Evolutionary conservation across 2,329 filamentous ascomycete genomes (phyloP), one percentile per base, ranked within the genome.

Genomic region (Blastomyces emzantsi): DNA sequence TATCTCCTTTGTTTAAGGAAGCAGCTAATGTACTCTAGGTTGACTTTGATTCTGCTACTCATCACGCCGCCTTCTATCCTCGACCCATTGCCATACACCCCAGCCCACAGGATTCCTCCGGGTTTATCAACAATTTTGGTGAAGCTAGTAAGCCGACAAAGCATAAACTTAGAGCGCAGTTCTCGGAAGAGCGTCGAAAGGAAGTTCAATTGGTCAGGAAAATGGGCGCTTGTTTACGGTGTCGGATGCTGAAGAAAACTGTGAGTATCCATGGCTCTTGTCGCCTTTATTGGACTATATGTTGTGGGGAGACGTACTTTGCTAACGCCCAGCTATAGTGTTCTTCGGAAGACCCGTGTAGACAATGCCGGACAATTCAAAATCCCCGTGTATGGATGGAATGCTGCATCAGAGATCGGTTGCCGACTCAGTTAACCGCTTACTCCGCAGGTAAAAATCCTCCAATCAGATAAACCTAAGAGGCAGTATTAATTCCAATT

Each of bases 211-310:
- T 83, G 65, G 81, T 85, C 43, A 79, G 84, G 30, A 85, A 86
- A 70, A 77, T 80, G 61, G 84, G 84, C 15, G 84, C 84, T 8
- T 87, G 84, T 68, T 81, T 86, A 66, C 81, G 84, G 43, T 87
- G 84, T 70, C 82, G 84, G 17, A 86, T 87, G 84, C 74, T 87
- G 30, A 87, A 86, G 74, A 87, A 87, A 69, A 82, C 83, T 47
- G 76, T 78, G 74, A 66, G 73, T 51, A 58, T 43, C 17, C 17
- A 19, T 19, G 1, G 22, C 47, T 61, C 13, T 11, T 22, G 3
- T 51, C 22, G 25, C 45, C 1, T n/a, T 49, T 36, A 13, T 28
- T 41, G 19, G 28, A 22, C 25, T 11, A n/a, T 39, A 17, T n/a
- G 43, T 57, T 54, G 54, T 47, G 17, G 22, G 56, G 52, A 17